These are phyloP conservation scores for Penstemon davidsonii DNA, from an alignment of 257 asterid species.

Conservation along the genomic window DNA sequence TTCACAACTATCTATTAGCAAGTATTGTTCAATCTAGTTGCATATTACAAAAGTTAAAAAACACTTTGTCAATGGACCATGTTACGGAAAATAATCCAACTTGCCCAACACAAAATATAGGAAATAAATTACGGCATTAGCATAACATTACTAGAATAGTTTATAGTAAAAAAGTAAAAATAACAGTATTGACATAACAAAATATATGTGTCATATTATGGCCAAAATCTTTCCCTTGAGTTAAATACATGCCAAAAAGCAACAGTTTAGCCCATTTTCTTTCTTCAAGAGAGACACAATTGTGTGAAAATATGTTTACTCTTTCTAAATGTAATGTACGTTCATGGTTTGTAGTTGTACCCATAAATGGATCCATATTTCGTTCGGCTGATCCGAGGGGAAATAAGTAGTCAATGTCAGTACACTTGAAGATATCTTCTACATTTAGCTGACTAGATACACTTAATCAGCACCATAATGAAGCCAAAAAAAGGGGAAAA, in stretches of 20 bases:
- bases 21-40: too few species aligned
- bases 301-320: constrained; percentile 13
- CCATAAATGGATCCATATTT: background rate
- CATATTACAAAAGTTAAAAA: too few species aligned
- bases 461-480: constrained; percentile 19
- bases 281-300: constrained; percentile 21
- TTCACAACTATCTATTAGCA: too few species aligned
- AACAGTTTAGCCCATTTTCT: constrained; percentile 3
- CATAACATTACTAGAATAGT: too few species aligned
- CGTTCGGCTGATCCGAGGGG: constrained; percentile 20
- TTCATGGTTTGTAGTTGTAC: constrained; percentile 1
- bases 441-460: constrained; percentile 21
- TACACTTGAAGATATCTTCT: constrained; percentile 25
- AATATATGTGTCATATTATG: constrained; percentile 9
- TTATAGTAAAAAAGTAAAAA: background rate
- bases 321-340: constrained; percentile 21
- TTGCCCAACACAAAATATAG: too few species aligned
- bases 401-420: constrained; percentile 15
- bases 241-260: constrained; percentile 25
- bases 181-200: background rate
- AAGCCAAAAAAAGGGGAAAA: background rate
- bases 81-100: too few species aligned
- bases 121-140: too few species aligned
- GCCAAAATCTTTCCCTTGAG: constrained; percentile 23
- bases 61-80: too few species aligned